Percentiles rank a stretch among this genome's conserved stretches.
phyloP scores from a whole-genome alignment of 129 eudicot genomes.

The Dittrichia graveolens region DNA sequence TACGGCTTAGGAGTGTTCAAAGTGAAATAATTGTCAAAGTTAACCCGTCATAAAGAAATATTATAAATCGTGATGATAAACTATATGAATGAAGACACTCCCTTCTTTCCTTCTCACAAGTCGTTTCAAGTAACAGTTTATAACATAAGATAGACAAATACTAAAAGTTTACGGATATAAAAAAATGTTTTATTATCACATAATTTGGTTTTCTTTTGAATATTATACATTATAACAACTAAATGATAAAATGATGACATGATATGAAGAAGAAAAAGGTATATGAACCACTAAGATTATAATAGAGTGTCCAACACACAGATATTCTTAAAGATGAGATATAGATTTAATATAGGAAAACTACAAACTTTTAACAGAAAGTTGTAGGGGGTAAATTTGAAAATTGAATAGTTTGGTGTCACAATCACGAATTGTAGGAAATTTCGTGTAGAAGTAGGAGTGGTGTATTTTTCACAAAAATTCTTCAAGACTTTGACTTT shows the following conservation, averaged over 20 bases:
- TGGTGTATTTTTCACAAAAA: constrained; percentile 26
- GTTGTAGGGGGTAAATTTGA: constrained; percentile 1
- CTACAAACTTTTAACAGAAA: too few species aligned
- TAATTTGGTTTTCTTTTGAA: background rate
- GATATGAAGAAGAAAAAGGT: background rate
- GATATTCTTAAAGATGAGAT: constrained; percentile 18
- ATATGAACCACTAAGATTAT: background rate
- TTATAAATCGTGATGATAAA: too few species aligned
- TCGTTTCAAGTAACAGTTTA: background rate
- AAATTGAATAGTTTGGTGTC: constrained; percentile 31
- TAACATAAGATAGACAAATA: background rate
- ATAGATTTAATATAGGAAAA: background rate
- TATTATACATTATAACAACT: background rate
- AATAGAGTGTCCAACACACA: background rate
- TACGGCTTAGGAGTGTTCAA: too few species aligned
- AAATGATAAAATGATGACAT: constrained; percentile 22
- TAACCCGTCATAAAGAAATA: too few species aligned
- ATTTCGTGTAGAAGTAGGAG: constrained; percentile 29
- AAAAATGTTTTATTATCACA: background rate
- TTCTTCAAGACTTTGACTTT: constrained; percentile 29
- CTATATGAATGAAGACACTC: background rate
- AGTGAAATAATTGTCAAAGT: too few species aligned
- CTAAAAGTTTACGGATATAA: background rate
- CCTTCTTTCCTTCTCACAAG: background rate
- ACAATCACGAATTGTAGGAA: constrained; percentile 28